A percentile compares a stretch with the other conserved stretches of the same genome.
Evolutionary conservation across 495 filamentous ascomycete genomes (phyloP).

Genomic region (Talaromyces trachyspermus): DNA sequence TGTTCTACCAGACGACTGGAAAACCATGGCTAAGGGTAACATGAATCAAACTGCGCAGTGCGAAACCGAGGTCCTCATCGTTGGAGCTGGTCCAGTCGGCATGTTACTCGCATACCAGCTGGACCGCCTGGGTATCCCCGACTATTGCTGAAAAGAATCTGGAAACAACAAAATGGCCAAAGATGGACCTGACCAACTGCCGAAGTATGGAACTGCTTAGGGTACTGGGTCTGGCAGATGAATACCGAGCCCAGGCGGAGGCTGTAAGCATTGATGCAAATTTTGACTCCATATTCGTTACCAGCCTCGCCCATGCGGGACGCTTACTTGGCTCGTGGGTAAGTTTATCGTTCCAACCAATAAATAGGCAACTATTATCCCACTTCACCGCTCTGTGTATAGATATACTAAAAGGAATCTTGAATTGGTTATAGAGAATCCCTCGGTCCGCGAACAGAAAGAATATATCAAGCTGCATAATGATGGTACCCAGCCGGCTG

Average conservation of each 20-base stretch:
- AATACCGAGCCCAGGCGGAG: constrained; percentile 8
- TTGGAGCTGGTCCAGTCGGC: constrained; percentile 22
- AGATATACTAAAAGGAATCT: constrained; percentile 1
- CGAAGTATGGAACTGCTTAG: constrained; percentile 28
- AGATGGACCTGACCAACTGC: constrained; percentile 29
- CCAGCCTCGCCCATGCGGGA: constrained; percentile 6
- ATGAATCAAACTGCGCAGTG: background rate
- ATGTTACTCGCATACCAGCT: constrained; percentile 17
- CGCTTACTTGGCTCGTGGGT: constrained; percentile 9
- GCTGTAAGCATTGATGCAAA: constrained; percentile 6
- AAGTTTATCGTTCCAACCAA: constrained; percentile 5
- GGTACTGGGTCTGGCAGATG: constrained; percentile 21
- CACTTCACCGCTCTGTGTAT: background rate
- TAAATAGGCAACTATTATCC: background rate
- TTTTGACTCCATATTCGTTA: constrained; percentile 9
- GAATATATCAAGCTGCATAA: constrained; percentile 8
- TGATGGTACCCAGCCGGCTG: constrained; percentile 9
- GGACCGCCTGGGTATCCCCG: constrained; percentile 9
- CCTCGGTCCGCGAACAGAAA: constrained; percentile 4
- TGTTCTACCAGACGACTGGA: background rate
- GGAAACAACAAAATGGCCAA: constrained; percentile 24
- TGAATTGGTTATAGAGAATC: constrained; percentile 1
- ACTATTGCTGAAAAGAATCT: constrained; percentile 13
- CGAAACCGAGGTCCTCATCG: constrained; percentile 13
- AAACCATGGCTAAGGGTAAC: background rate